Base-by-base conservation (phyloP, 2,329 filamentous ascomycete species). In the Chrysoporthe cubensis region DNA sequence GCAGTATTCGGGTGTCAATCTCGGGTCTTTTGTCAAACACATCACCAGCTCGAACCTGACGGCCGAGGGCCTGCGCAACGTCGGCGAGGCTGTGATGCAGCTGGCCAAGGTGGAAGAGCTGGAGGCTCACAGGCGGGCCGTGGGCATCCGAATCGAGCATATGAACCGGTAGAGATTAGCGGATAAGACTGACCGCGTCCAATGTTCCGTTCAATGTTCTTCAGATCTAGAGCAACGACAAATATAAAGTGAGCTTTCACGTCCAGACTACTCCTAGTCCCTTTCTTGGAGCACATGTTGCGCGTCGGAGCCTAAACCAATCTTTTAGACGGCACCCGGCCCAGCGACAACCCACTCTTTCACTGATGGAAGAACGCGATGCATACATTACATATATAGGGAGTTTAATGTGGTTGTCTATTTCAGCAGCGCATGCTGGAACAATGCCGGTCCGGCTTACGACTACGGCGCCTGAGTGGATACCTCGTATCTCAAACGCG, bases 1-100 rank as follows among this genome's bases (percentile, higher is more conserved):
- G 82, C 96, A 99, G 80, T 99, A 99, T 83, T 97, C 94, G 6
- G 96, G 96, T 64, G 96, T 99, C 76, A 99, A 97, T 79, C 87
- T 99, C 6, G 93, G 88, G 43, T 98, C 95, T 2, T 99, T 97
- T 81, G 87, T 97, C 78, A 99, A 99, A 83, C 94, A 98, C 84
- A 97, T 99, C 76, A 99, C 96, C 48, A 96, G 92, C 81, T 93
- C 94, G 0, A 92, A 97, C 78, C 85, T 99, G 70, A 97, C 93
- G 1, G 88, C 90, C 21, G 87, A 97, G 74, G 96, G 96, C 32
- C 83, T 99, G 70, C 86, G 87, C 73, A 96, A 96, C 74, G 91
- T 99, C 2, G 93, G 95, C 44, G 83, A 84, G 64, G 94, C 96
- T 4, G 96, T 99, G 64, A 97, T 98, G 93, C 91, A 95, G 79